A percentile compares a stretch with the other conserved stretches of the same genome.
phyloP scores from a whole-genome alignment of 371 early-diverging fungal genomes.

The Mucor racemosus region DNA sequence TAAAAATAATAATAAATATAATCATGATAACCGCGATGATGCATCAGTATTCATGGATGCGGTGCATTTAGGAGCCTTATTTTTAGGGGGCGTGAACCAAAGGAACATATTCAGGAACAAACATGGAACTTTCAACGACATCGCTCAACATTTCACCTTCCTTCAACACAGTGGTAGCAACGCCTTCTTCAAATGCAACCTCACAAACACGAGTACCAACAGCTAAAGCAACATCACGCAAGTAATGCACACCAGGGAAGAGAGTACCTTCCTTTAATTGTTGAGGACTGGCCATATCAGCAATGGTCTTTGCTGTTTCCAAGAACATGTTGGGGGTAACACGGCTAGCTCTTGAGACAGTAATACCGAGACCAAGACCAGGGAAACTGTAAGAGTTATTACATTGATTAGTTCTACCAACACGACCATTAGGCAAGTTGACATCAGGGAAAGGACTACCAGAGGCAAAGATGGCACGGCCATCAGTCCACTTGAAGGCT shows the following conservation, averaged over 20 bases:
- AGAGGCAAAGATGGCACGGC: slow-evolving; percentile 67
- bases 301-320: slow-evolving; percentile 64
- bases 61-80: neutral
- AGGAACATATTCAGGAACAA: slow-evolving; percentile 63
- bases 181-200: slow-evolving; percentile 61
- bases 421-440: slow-evolving; percentile 45
- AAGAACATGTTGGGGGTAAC: slow-evolving; percentile 66
- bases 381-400: slow-evolving; percentile 70
- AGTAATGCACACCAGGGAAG: slow-evolving; percentile 60
- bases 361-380: slow-evolving; percentile 64
- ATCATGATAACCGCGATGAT: no score
- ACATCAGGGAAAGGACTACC: slow-evolving; percentile 66
- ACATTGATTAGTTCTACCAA: slow-evolving; percentile 65
- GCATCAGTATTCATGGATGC: no score
- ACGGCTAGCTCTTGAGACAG: slow-evolving; percentile 57
- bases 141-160: slow-evolving; percentile 56
- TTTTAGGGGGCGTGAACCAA: slow-evolving; percentile 44
- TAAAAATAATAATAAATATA: neutral
- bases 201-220: slow-evolving; percentile 68
- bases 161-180: slow-evolving; percentile 50
- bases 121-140: slow-evolving; percentile 59
- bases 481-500: slow-evolving; percentile 67
- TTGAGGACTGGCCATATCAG: slow-evolving; percentile 60
- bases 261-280: slow-evolving; percentile 65
- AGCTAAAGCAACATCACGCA: slow-evolving; percentile 57